A percentile compares a stretch with the other conserved stretches of the same genome.
These are phyloP conservation scores for Plantago elongata DNA, from an alignment of 257 asterid genomes.

Conservation along the genomic window DNA sequence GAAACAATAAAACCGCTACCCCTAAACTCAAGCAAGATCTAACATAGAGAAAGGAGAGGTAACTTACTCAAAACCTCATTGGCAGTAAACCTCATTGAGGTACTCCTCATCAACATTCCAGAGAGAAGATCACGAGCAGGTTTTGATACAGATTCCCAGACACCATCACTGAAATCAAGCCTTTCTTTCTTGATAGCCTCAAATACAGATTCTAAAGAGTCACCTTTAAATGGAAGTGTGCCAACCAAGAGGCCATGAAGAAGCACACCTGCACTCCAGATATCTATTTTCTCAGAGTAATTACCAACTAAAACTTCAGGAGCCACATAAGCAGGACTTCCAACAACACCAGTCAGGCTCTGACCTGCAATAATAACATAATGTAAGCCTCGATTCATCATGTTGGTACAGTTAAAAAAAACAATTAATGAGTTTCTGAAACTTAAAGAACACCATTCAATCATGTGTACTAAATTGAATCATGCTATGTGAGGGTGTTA, in stretches of 20 bases:
- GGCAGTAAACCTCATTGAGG: constrained; percentile 56
- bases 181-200: constrained; percentile 71
- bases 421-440: neutral
- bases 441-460: neutral
- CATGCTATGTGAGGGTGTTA: neutral
- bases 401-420: neutral
- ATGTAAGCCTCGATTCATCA: constrained; percentile 4
- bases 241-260: constrained; percentile 85
- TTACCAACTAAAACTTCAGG: constrained; percentile 80
- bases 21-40: constrained; percentile 6
- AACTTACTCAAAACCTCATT: constrained; percentile 73
- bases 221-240: constrained; percentile 71
- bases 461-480: neutral
- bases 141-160: constrained; percentile 64
- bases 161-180: constrained; percentile 51
- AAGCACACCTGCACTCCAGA: constrained; percentile 90
- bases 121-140: constrained; percentile 77
- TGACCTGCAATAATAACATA: constrained; percentile 48
- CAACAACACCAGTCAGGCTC: constrained; percentile 68
- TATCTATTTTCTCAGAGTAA: constrained; percentile 82
- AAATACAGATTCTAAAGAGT: constrained; percentile 62
- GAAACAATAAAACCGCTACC: neutral
- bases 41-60: neutral
- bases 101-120: constrained; percentile 60
- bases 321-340: constrained; percentile 91